Base-by-base conservation (phyloP, 495 filamentous ascomycete genomes). In the Bryoglossum gracile region DNA sequence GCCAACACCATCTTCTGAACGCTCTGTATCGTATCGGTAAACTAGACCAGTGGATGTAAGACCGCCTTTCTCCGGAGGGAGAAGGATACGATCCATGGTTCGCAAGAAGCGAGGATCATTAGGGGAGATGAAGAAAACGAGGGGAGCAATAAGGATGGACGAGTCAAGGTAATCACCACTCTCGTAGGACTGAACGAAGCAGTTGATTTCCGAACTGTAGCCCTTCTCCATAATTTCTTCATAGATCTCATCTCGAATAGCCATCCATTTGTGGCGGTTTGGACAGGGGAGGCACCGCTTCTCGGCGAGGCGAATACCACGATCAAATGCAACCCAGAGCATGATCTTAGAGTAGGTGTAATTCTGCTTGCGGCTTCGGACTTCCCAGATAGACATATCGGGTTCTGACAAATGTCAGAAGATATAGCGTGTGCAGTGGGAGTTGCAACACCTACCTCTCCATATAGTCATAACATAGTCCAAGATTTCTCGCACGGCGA, bases 301-400 rank as follows among this genome's bases (percentile, higher is more conserved):
- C 28, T 87, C 83, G 2, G 82, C 70, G 2, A 87, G 72, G 0
- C 83, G 80, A 14, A 87, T 62, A 8, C 78, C 83, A 10, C 83
- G 79, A 60, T 86, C 83, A 41, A 87, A 72, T 33, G 82, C 82
- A 3, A 87, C 83, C 83, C 83, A 87, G 18, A 87, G 68, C 78
- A 86, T 84, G 52, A 87, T 73, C 54, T 86, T 83, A 11, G 78
- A 82, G 62, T 86, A 86, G 36, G 81, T 72, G 53, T 86, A 87
- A 60, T 85, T 75, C 58, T 86, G 81, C 61, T 81, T 80, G 51
- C 78, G 68, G 36, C 82, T 83, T 43, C 83, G 76, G 16, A 84
- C 82, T 60, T 87, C 83, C 83, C 83, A 86, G 56, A 87, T 86
- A 13, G 80, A 84, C 82, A 85, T 86, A 62, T 87, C 83, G 16